A percentile compares a stretch with the other conserved stretches of the same genome.
These are phyloP conservation scores for Solanum lignicaule DNA, from an alignment of 257 asterid genomes.

Conservation along the genomic window DNA sequence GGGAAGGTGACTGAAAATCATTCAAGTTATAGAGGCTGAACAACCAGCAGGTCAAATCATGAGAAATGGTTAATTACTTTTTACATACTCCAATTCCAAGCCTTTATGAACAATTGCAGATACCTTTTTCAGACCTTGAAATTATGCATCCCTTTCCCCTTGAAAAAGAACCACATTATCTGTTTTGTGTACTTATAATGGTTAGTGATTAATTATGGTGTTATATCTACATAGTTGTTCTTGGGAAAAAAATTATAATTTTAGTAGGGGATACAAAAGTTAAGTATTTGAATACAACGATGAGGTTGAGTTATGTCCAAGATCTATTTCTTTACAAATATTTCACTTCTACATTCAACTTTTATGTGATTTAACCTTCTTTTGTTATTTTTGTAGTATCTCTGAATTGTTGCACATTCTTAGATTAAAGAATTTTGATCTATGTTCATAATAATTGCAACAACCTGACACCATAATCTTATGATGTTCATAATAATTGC, in stretches of 20 bases:
- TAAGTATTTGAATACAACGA: too few relatives aligned
- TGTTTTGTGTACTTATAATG: not conserved
- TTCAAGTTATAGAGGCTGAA: too few relatives aligned
- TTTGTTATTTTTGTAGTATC: not conserved
- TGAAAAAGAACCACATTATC: not conserved
- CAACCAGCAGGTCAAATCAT: too few relatives aligned
- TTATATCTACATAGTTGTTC: not conserved
- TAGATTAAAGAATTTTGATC: not conserved
- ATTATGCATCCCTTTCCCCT: not conserved
- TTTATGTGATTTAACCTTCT: not conserved
- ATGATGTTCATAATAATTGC: not conserved
- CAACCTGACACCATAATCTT: not conserved
- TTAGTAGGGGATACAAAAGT: too few relatives aligned
- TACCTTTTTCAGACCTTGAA: too few relatives aligned
- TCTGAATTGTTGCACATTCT: not conserved
- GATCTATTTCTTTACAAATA: not conserved
- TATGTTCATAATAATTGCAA: too few relatives aligned
- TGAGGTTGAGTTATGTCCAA: not conserved
- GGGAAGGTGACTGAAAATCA: too few relatives aligned
- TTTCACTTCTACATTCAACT: not conserved
- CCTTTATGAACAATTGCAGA: not conserved
- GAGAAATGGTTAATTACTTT: too few relatives aligned
- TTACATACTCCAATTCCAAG: not conserved
- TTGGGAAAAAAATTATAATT: not conserved
- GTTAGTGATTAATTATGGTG: not conserved